Conservation (phyloP, 2,329 filamentous ascomycete genomes). For the Teratosphaeria zuluensis region DNA sequence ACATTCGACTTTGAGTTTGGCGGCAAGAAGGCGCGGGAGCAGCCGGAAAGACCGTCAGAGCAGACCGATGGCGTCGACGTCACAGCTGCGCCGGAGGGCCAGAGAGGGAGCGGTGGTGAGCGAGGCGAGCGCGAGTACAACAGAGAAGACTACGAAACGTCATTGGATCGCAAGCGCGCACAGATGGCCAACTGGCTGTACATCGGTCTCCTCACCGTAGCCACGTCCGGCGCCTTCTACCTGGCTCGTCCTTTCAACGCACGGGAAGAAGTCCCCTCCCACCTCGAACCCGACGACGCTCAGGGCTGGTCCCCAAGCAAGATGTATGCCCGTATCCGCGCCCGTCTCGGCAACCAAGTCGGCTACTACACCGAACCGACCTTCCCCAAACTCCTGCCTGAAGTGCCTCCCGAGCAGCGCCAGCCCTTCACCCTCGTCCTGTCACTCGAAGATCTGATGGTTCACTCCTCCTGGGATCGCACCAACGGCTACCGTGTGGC, state of each 20-base stretch:
- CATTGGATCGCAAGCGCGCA: slow-evolving; percentile 71
- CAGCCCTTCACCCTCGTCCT: slow-evolving; percentile 88
- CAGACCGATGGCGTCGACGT: slow-evolving; percentile 22
- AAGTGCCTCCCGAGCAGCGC: slow-evolving; percentile 65
- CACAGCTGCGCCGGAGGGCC: slow-evolving; percentile 16
- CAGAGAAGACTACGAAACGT: slow-evolving; percentile 79
- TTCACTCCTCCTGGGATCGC: slow-evolving; percentile 89
- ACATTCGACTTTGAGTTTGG: slow-evolving; percentile 71
- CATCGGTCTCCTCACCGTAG: slow-evolving; percentile 46
- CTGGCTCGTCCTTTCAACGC: slow-evolving; percentile 76
- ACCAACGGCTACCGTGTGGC: slow-evolving; percentile 93
- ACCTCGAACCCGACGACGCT: slow-evolving; percentile 50
- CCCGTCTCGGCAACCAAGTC: slow-evolving; percentile 64
- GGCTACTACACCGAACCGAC: slow-evolving; percentile 94
- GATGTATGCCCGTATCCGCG: slow-evolving; percentile 73
- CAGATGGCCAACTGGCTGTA: slow-evolving; percentile 69
- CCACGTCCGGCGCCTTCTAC: slow-evolving; percentile 56
- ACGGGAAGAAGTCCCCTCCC: slow-evolving; percentile 59
- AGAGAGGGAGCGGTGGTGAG: slow-evolving; percentile 30
- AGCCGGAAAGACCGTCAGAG: slow-evolving; percentile 17
- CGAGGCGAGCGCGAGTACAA: slow-evolving; percentile 58
- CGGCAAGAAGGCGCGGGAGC: slow-evolving; percentile 25
- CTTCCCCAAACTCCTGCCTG: slow-evolving; percentile 84
- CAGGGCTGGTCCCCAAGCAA: slow-evolving; percentile 66
- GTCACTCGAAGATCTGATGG: slow-evolving; percentile 83